Evolutionary conservation across 148 eudicot species (phyloP).

Genomic region (Nepenthes mirabilis): DNA sequence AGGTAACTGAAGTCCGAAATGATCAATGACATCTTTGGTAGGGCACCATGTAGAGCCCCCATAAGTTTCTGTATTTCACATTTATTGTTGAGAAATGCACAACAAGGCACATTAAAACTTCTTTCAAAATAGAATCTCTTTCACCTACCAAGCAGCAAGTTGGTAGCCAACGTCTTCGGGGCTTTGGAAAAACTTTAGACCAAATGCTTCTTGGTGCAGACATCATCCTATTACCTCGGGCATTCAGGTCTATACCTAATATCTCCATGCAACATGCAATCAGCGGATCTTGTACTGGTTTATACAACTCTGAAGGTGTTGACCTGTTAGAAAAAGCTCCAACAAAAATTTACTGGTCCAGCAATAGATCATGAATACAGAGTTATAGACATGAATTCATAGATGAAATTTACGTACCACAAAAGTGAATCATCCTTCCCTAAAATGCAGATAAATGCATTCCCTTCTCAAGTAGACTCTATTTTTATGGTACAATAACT

Average conservation of each 20-base stretch:
- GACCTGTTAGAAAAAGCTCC: constrained; percentile 23
- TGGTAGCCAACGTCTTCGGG: constrained; percentile 87
- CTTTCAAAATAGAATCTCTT: not conserved
- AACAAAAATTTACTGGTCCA: not conserved
- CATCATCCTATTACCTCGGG: constrained; percentile 23
- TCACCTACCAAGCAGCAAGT: constrained; percentile 76
- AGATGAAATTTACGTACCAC: no score
- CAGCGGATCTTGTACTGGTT: constrained; percentile 59
- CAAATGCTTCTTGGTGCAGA: constrained; percentile 35
- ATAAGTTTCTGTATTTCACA: constrained; percentile 53
- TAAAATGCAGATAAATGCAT: not conserved
- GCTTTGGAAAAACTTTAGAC: constrained; percentile 70
- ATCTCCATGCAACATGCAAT: constrained; percentile 66
- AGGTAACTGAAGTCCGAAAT: constrained; percentile 94
- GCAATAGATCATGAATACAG: no score
- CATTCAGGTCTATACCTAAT: constrained; percentile 33
- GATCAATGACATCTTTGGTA: constrained; percentile 91
- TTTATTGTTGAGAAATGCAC: constrained; percentile 2
- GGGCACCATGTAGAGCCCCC: constrained; percentile 65
- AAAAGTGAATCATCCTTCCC: no score
- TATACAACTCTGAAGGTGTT: constrained; percentile 58
- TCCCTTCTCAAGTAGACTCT: no score
- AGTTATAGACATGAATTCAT: no score
- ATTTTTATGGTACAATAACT: no score
- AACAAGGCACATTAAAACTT: not conserved